Evolutionary conservation across 179 eudicot genomes (phyloP), one percentile per base, ranked within the genome.

Genomic region (Beta macrorhiza): DNA sequence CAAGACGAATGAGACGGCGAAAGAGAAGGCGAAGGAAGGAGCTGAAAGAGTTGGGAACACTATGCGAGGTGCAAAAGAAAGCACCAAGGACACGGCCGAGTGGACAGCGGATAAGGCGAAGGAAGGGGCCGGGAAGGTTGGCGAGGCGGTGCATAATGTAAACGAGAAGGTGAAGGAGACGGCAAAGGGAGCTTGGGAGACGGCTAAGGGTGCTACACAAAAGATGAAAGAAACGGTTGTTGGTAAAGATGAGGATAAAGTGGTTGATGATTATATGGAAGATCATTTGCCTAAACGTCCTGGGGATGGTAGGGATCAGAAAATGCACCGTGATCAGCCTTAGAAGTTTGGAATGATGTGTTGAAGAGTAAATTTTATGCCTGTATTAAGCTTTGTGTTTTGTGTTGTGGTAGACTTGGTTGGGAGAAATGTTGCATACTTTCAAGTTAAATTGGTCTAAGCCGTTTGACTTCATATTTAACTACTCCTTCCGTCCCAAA

Each of bases 251-350:
- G 73, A 88, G 56, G 75, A 61, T 9, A 49, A 37, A 32, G 49
- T 25, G 64, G 56, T 82, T 5, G 93, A 89, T 11, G 87, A 90
- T 25, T 82, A 58, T 49, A 53, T 89, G 32, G 92, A 84, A 15
- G 88, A 91, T 79, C 88, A 78, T 32, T 81, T 80, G 72, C 78
- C 78, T 57, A 81, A 81, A 72, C 81, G 80, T n/a, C 67, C 85
- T 1, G 67, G 63, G 0, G 86, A 80, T 55, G 74, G 37, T 58
- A 12, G 71, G 2, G 83, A 83, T 7, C 80, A 64, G 0, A 73
- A 32, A 32, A 75, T 83, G 22, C 64, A 53, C 20, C 70, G 70
- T 29, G 69, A 69, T 25, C 80, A 80, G 8, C 77, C 80, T 13
- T 79, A 42, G 13, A 70, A 20, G 29, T 5, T 19, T 61, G 3